Percentiles rank a stretch among this genome's conserved stretches.
phyloP scores from a whole-genome alignment of 1,139 yeast genomes.

The Scheffersomyces illinoinensis region DNA sequence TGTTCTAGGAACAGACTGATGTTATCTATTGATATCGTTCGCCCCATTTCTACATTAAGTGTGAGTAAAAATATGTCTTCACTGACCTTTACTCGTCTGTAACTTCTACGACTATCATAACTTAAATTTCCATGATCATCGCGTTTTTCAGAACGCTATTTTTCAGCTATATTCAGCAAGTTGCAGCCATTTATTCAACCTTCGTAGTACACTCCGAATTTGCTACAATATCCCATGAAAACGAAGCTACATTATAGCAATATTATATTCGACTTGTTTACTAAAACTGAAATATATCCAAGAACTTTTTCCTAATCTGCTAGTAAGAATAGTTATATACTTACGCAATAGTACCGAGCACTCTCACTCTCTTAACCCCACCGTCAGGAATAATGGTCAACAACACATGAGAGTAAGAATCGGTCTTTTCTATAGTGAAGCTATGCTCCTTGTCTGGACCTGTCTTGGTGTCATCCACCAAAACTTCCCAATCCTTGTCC shows the following conservation, averaged over 20 bases:
- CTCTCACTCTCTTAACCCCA: conserved; percentile 87
- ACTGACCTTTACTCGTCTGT: neutral
- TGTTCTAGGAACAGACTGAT: neutral
- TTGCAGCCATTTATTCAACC: neutral
- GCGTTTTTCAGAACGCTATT: neutral
- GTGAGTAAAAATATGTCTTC: neutral
- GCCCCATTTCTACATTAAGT: neutral
- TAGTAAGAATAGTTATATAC: neutral
- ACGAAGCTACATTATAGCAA: no score
- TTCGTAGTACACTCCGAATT: neutral
- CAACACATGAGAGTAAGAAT: conserved; percentile 62
- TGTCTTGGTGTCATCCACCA: conserved; percentile 73
- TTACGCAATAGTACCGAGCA: conserved; percentile 59
- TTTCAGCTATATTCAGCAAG: neutral
- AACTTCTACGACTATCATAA: neutral
- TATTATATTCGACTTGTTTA: no score
- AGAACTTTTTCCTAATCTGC: neutral
- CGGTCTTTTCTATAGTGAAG: conserved; percentile 34
- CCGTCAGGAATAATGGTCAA: conserved; percentile 92
- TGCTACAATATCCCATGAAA: no score
- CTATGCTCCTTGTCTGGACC: conserved; percentile 79
- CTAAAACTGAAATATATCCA: neutral
- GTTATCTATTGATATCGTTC: neutral
- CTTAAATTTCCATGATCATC: neutral
- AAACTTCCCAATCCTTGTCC: conserved; percentile 54